Percentiles rank a stretch among this genome's conserved stretches.
Evolutionary conservation across 1,284 basidiomycete genomes (phyloP).

Genomic region (Mycena citricolor): DNA sequence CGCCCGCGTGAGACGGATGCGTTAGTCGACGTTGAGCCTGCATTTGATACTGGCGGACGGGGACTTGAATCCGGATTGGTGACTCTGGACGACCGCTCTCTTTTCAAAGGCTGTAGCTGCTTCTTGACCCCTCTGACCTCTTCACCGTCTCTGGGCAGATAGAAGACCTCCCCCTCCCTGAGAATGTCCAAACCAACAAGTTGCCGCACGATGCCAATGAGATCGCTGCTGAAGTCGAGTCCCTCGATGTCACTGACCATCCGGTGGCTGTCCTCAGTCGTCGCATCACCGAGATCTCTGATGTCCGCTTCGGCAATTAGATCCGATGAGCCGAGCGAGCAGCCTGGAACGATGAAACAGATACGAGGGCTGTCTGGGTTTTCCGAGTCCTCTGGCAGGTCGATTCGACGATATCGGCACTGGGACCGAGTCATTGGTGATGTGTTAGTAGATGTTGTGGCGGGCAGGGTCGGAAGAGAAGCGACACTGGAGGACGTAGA

Average conservation of each 20-base stretch:
- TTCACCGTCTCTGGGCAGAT: slow-evolving; percentile 48
- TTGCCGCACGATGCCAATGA: slow-evolving; percentile 54
- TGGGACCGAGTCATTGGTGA: slow-evolving; percentile 56
- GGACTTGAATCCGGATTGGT: too few species aligned
- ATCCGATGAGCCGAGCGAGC: slow-evolving; percentile 54
- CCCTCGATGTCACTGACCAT: slow-evolving; percentile 42
- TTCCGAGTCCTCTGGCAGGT: slow-evolving; percentile 40
- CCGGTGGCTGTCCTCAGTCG: slow-evolving; percentile 44
- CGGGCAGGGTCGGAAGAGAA: slow-evolving; percentile 10
- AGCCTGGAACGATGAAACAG: slow-evolving; percentile 64
- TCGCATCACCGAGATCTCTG: slow-evolving; percentile 55
- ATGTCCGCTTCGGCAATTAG: slow-evolving; percentile 61
- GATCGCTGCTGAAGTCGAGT: slow-evolving; percentile 49
- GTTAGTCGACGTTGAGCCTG: slow-evolving; percentile 17
- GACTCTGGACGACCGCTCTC: too few species aligned
- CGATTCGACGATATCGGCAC: slow-evolving; percentile 66
- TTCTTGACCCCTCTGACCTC: too few species aligned
- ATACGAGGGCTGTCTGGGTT: slow-evolving; percentile 40
- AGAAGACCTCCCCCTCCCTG: slow-evolving; percentile 63
- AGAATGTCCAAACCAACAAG: slow-evolving; percentile 62
- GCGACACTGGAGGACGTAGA: slow-evolving; percentile 17
- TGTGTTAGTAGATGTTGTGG: slow-evolving; percentile 28
- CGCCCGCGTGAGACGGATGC: slow-evolving; percentile 5
- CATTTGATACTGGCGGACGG: slow-evolving; percentile 11
- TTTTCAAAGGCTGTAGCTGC: too few species aligned